phyloP scores from a whole-genome alignment of 2,329 filamentous ascomycete species.

The Seiridium cupressi region DNA sequence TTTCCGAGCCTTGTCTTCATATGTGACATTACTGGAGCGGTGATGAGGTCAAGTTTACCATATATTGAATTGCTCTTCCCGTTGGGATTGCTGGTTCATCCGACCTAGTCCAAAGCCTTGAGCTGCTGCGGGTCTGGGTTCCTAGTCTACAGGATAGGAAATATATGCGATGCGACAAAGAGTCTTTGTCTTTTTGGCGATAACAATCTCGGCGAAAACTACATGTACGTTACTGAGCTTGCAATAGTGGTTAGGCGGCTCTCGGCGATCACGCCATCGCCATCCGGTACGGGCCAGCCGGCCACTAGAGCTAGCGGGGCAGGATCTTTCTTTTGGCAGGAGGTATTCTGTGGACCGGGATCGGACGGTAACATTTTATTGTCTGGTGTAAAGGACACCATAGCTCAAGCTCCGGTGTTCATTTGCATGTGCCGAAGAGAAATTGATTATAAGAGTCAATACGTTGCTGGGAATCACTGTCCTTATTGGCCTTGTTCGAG shows the following conservation, averaged over 20 bases:
- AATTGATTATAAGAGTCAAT: background rate
- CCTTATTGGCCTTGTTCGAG: background rate
- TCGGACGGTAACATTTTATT: background rate
- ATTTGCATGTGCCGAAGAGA: slow-evolving; percentile 2
- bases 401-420: background rate
- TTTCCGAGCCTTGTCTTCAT: too few species aligned
- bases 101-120: too few species aligned
- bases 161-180: too few species aligned
- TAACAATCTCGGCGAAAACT: too few species aligned
- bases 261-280: slow-evolving; percentile 5
- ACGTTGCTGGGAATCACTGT: background rate
- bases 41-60: too few species aligned
- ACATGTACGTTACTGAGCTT: too few species aligned
- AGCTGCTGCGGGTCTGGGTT: too few species aligned
- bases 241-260: background rate
- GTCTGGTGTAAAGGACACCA: background rate
- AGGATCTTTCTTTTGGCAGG: slow-evolving; percentile 6
- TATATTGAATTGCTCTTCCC: too few species aligned
- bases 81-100: too few species aligned
- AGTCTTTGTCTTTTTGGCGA: too few species aligned
- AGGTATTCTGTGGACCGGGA: slow-evolving; percentile 7
- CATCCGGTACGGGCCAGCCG: background rate
- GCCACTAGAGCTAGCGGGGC: slow-evolving; percentile 3
- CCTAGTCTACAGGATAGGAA: too few species aligned
- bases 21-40: too few species aligned